These are phyloP conservation scores for Kentomonas sorsogonicus DNA, from an alignment of 208 protist species.

Conservation along the genomic window DNA sequence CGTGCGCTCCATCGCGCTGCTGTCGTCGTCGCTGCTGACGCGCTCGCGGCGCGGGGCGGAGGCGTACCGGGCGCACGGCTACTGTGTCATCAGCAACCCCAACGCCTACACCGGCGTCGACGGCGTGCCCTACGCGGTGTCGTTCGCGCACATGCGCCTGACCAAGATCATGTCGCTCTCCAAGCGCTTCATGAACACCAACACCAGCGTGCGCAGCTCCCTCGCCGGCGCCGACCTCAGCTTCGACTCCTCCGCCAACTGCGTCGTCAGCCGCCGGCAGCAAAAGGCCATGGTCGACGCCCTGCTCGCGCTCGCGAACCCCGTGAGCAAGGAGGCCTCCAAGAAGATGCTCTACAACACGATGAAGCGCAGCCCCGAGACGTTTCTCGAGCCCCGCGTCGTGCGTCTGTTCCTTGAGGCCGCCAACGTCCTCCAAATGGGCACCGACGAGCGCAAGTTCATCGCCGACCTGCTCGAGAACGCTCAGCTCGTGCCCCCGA, in stretches of 20 bases:
- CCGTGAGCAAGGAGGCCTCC: conserved; percentile 66
- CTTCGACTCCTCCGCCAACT: conserved; percentile 9
- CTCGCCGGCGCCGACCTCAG: conserved; percentile 29
- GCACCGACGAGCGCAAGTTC: conserved; percentile 77
- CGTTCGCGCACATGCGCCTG: conserved; percentile 61
- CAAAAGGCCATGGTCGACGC: conserved; percentile 50
- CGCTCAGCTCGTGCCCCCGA: too few species aligned
- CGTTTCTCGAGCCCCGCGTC: conserved; percentile 58
- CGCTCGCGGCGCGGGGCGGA: conserved; percentile 43
- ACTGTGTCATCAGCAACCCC: conserved; percentile 50
- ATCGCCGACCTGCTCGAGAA: conserved; percentile 71
- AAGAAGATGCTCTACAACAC: conserved; percentile 69
- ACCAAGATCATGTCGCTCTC: conserved; percentile 56
- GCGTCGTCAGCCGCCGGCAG: conserved; percentile 30
- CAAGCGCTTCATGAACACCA: conserved; percentile 23
- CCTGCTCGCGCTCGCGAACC: conserved; percentile 65
- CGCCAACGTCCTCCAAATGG: conserved; percentile 60
- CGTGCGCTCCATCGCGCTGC: conserved; percentile 51
- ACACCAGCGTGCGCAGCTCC: conserved; percentile 40
- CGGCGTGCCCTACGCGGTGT: conserved; percentile 80
- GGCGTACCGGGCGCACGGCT: conserved; percentile 33
- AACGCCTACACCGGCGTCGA: conserved; percentile 83
- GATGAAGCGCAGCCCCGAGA: conserved; percentile 60
- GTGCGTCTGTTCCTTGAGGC: conserved; percentile 51
- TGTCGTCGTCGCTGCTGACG: conserved; percentile 45